These are phyloP conservation scores for Sugiyamaella pinicola DNA, from an alignment of 1,139 yeast genomes.

Conservation along the genomic window DNA sequence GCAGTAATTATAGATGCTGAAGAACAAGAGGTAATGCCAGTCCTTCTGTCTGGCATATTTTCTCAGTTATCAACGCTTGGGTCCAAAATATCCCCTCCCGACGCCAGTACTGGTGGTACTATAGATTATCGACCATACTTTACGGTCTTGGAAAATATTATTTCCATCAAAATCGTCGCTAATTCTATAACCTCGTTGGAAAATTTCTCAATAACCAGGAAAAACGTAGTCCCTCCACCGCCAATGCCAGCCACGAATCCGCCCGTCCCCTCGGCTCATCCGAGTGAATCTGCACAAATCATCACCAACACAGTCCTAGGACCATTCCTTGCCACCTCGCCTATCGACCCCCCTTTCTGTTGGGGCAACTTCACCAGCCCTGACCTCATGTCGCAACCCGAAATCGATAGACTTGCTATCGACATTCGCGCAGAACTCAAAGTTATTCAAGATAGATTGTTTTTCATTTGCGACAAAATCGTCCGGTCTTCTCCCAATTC, in stretches of 20 bases:
- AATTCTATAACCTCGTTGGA: constrained; percentile 58
- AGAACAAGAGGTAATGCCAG: constrained; percentile 60
- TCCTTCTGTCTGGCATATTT: constrained; percentile 8
- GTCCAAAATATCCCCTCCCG: constrained; percentile 27
- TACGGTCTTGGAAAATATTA: constrained; percentile 59
- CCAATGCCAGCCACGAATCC: constrained; percentile 29
- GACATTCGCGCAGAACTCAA: constrained; percentile 38
- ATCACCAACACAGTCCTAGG: constrained; percentile 73
- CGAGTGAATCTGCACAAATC: constrained; percentile 49
- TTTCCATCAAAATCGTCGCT: constrained; percentile 65
- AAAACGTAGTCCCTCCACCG: constrained; percentile 5
- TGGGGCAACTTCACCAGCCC: constrained; percentile 34
- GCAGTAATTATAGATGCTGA: constrained; percentile 61
- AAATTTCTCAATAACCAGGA: constrained; percentile 45
- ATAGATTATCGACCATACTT: constrained; percentile 53
- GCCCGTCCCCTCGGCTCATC: background rate
- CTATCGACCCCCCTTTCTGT: constrained; percentile 46
- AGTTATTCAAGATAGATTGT: constrained; percentile 47
- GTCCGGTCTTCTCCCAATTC: constrained; percentile 74
- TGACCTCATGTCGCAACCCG: constrained; percentile 31
- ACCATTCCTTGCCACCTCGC: constrained; percentile 74
- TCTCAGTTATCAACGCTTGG: constrained; percentile 7
- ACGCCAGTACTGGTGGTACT: constrained; percentile 20
- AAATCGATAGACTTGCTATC: constrained; percentile 31
- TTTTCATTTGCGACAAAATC: constrained; percentile 68